phyloP scores from a whole-genome alignment of 1,284 basidiomycete species.

The Puccinia polysora region DNA sequence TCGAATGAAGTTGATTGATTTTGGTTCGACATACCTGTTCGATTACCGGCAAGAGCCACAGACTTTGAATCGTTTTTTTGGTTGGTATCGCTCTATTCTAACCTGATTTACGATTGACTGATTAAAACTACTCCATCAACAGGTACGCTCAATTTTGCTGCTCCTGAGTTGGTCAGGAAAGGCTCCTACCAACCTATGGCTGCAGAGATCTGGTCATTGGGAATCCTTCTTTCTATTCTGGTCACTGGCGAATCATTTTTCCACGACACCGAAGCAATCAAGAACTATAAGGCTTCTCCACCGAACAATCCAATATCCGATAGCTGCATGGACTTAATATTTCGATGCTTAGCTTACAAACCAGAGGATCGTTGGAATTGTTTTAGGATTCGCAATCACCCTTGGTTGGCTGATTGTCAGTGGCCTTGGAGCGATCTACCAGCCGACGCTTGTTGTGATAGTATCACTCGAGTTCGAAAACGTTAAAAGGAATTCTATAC shows the following conservation, averaged over 20 bases:
- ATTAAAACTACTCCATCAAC: constrained; percentile 47
- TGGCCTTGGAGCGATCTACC: constrained; percentile 35
- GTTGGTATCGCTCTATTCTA: not conserved
- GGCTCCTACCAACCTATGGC: constrained; percentile 51
- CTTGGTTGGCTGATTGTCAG: constrained; percentile 29
- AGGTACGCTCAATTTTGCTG: constrained; percentile 52
- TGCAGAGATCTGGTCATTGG: constrained; percentile 51
- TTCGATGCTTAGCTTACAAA: constrained; percentile 37
- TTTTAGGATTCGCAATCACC: constrained; percentile 36
- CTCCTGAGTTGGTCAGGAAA: constrained; percentile 50
- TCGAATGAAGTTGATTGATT: constrained; percentile 52
- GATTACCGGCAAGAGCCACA: constrained; percentile 48
- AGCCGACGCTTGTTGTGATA: constrained; percentile 17
- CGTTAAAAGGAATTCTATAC: too few species aligned
- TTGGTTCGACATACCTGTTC: constrained; percentile 51
- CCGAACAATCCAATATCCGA: constrained; percentile 10
- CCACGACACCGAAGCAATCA: constrained; percentile 35
- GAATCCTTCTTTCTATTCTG: constrained; percentile 51
- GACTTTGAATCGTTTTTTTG: constrained; percentile 24
- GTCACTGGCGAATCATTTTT: constrained; percentile 45
- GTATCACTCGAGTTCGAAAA: constrained; percentile 16
- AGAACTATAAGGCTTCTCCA: constrained; percentile 25
- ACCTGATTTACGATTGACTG: not conserved
- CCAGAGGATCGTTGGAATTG: constrained; percentile 40
- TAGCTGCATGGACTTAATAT: constrained; percentile 35